These are phyloP conservation scores for Peronospora destructor DNA, from an alignment of 352 stramenopile species.

Conservation along the genomic window DNA sequence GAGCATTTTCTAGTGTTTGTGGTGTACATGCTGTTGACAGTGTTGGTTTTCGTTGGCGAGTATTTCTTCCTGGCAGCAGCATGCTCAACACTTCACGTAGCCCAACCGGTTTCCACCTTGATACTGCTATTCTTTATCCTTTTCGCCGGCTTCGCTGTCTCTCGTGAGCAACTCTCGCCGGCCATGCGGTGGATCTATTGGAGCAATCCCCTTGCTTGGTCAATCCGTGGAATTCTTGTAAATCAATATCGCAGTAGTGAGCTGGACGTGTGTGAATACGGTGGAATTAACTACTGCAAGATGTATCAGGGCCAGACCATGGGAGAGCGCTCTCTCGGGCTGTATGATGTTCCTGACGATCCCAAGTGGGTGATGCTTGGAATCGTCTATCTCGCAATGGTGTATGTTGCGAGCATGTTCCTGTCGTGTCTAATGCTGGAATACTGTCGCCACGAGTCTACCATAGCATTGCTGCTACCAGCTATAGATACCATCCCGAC, in stretches of 20 bases:
- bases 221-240: slow-evolving; percentile 31
- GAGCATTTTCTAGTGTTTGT: slow-evolving; percentile 37
- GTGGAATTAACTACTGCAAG: slow-evolving; percentile 38
- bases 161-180: slow-evolving; percentile 32
- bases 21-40: slow-evolving; percentile 38
- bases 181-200: slow-evolving; percentile 47
- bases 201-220: slow-evolving; percentile 52
- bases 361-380: slow-evolving; percentile 31
- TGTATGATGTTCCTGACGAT: slow-evolving; percentile 37
- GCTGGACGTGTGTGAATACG: slow-evolving; percentile 31
- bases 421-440: slow-evolving; percentile 39
- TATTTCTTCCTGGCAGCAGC: slow-evolving; percentile 37
- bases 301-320: slow-evolving; percentile 25
- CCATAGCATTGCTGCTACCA: not conserved
- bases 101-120: slow-evolving; percentile 36
- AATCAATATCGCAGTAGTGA: slow-evolving; percentile 36
- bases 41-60: slow-evolving; percentile 36
- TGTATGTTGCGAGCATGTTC: slow-evolving; percentile 26
- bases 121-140: slow-evolving; percentile 38
- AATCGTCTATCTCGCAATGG: slow-evolving; percentile 25
- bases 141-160: slow-evolving; percentile 44
- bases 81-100: slow-evolving; percentile 36
- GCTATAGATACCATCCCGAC: slow-evolving; percentile 5
- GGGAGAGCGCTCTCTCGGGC: slow-evolving; percentile 31
- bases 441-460: slow-evolving; percentile 26